Evolutionary conservation across 2,329 filamentous ascomycete species (phyloP).

Genomic region (Microdochium bolleyi): DNA sequence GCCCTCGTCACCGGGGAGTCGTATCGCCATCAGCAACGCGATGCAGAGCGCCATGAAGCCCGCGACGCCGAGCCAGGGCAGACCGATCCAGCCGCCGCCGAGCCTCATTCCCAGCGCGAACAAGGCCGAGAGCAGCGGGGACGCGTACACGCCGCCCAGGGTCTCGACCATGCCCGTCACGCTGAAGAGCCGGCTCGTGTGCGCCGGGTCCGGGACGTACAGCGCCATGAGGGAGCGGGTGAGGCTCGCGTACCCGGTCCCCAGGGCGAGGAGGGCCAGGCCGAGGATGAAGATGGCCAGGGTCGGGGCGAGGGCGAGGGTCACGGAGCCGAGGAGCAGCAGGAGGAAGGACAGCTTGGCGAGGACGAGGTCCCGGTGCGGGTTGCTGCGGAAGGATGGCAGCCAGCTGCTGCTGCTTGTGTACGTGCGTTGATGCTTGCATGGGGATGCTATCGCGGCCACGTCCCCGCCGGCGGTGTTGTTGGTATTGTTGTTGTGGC

Average conservation of each 20-base stretch:
- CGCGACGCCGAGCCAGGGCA: conserved; percentile 18
- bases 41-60: conserved; percentile 4
- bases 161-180: conserved; percentile 20
- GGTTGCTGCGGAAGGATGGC: conserved; percentile 4
- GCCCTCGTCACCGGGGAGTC: conserved; percentile 1
- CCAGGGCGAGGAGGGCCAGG: conserved; percentile 18
- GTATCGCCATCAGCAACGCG: conserved; percentile 2
- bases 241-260: conserved; percentile 17
- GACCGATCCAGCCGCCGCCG: conserved; percentile 17
- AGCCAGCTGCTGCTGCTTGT: not conserved
- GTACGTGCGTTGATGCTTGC: not conserved
- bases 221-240: conserved; percentile 18
- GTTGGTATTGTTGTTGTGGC: not conserved
- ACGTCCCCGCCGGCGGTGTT: no score
- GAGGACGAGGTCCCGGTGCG: conserved; percentile 17
- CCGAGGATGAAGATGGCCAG: conserved; percentile 17
- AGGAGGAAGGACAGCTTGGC: conserved; percentile 16
- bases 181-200: conserved; percentile 21
- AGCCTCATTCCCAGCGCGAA: conserved; percentile 19
- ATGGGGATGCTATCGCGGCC: no score
- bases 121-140: conserved; percentile 19
- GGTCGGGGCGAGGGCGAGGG: conserved; percentile 15
- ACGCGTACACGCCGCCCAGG: conserved; percentile 17
- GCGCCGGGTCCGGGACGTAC: conserved; percentile 15
- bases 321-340: conserved; percentile 11